Base-by-base conservation (phyloP, 2,329 filamentous ascomycete species). In the Fusarium continuum region DNA sequence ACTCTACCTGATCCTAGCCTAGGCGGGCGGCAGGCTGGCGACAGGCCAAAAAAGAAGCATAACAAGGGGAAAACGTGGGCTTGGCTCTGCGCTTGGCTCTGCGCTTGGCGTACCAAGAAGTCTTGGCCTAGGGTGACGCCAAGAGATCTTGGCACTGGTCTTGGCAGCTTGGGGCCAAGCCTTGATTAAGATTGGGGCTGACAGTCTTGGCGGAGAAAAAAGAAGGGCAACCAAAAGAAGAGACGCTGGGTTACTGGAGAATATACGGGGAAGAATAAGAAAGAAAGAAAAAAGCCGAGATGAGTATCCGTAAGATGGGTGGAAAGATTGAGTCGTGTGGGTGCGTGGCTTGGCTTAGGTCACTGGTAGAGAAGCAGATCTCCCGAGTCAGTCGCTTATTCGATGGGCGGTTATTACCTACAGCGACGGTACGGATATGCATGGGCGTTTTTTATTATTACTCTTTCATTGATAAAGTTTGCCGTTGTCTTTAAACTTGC, bases 291-390 rank as follows among this genome's bases (percentile, higher is more conserved):
- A n/a, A n/a, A n/a, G n/a, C n/a, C n/a, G n/a, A n/a, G n/a, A n/a
- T n/a, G n/a, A n/a, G n/a, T n/a, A n/a, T n/a, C n/a, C n/a, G n/a
- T n/a, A n/a, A 45, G 55, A 50, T 44, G 55, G 64, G 61, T 59
- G 67, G 67, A 72, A 70, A 70, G 69, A 69, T 72, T 61, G 67
- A 68, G 59, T 68, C 51, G 64, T 59, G 66, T 62, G 53, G 61
- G 39, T 48, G 48, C 56, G 51, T 47, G 59, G 48, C 67, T 70
- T 69, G 67, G 67, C 67, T 47, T 39, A 63, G 54, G 59, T 44
- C 52, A 61, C 39, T 45, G 20, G 34, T 22, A 41, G 22, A 3
- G 10, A 19, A 29, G 8, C 10, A 16, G 14, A n/a, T 16, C 19
- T 13, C 25, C 29, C 10, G 38, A 44, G 38, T 40, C 51, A 59